These are phyloP conservation scores for Alternaria brassicicola DNA, from an alignment of 2,329 filamentous ascomycete species.

Conservation along the genomic window DNA sequence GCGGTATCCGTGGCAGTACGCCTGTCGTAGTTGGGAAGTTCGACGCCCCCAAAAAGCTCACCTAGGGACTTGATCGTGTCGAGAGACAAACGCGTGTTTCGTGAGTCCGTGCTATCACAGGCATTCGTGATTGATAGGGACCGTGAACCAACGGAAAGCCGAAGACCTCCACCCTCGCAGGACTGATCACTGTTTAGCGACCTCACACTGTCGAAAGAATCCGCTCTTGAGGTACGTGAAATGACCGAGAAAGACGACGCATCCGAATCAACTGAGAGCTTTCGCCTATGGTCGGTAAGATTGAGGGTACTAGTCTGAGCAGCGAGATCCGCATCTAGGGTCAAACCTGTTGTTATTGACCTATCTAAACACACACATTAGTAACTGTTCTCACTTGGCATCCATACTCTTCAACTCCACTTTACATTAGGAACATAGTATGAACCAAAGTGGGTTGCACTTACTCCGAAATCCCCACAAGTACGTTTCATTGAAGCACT, in stretches of 20 bases:
- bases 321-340: not conserved
- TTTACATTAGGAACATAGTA: not conserved
- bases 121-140: not conserved
- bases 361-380: not conserved
- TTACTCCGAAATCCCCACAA: slow-evolving; percentile 13
- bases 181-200: slow-evolving; percentile 9
- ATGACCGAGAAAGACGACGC: slow-evolving; percentile 25
- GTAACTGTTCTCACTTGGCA: not conserved
- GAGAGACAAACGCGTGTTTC: not conserved
- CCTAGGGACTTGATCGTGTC: not conserved
- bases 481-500: slow-evolving; percentile 26
- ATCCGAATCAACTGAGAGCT: slow-evolving; percentile 22
- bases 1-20: not conserved
- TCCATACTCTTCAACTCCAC: not conserved
- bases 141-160: not conserved
- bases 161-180: not conserved
- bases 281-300: slow-evolving; percentile 15
- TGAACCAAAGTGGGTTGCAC: not conserved
- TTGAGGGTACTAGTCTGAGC: not conserved
- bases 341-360: not conserved
- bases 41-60: not conserved
- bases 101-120: not conserved
- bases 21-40: not conserved
- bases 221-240: slow-evolving; percentile 18
- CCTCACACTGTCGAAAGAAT: slow-evolving; percentile 16